These are phyloP conservation scores for Artomyces pyxidatus DNA, from an alignment of 768 basidiomycete species.

Conservation along the genomic window DNA sequence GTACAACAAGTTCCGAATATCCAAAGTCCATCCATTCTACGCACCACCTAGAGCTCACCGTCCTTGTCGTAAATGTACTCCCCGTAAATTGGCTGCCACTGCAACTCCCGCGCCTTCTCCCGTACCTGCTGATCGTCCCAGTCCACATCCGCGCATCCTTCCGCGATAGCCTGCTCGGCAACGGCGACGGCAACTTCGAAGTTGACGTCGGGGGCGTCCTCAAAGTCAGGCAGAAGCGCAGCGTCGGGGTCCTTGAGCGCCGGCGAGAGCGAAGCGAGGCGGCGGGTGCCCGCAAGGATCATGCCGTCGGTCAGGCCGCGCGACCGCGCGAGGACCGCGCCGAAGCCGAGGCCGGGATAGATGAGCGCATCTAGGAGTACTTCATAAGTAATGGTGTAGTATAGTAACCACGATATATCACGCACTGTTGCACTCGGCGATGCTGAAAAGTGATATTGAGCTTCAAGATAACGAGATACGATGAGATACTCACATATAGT, in stretches of 20 bases:
- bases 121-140: constrained; percentile 56
- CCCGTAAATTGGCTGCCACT: constrained; percentile 62
- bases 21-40: background rate
- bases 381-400: background rate
- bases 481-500: constrained; percentile 46
- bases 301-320: constrained; percentile 69
- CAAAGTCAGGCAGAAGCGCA: constrained; percentile 70
- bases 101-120: constrained; percentile 36
- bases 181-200: constrained; percentile 80
- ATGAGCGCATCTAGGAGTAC: constrained; percentile 53
- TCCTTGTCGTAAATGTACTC: constrained; percentile 56
- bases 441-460: constrained; percentile 28
- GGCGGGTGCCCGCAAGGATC: constrained; percentile 75
- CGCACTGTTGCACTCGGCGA: constrained; percentile 67
- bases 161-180: constrained; percentile 66
- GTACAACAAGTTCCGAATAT: too few species aligned
- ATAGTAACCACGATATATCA: background rate
- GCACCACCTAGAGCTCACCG: constrained; percentile 29
- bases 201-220: constrained; percentile 63
- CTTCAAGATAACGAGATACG: background rate
- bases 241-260: constrained; percentile 62
- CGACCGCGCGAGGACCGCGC: constrained; percentile 62
- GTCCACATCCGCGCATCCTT: constrained; percentile 52
- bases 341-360: constrained; percentile 80
- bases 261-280: constrained; percentile 71